A percentile compares a stretch with the other conserved stretches of the same genome.
Evolutionary conservation across 441 rosid genomes (phyloP).

Genomic region (Euphorbia celastroides): DNA sequence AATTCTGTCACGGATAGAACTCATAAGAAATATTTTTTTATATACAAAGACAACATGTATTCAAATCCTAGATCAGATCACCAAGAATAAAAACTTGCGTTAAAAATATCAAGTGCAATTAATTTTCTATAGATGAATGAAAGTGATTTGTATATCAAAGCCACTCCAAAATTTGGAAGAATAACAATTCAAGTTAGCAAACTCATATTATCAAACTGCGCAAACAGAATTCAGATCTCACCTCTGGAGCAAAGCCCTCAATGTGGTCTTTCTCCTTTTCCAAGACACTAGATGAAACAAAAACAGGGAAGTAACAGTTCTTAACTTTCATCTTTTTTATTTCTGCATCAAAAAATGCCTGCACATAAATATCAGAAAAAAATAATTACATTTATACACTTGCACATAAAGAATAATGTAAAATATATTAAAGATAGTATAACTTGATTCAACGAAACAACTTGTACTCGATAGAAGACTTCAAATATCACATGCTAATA

Average conservation of each 20-base stretch:
- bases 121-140: not conserved
- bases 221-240: slow-evolving; percentile 25
- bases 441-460: not conserved
- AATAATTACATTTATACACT: not conserved
- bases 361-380: slow-evolving; percentile 26
- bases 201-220: not conserved
- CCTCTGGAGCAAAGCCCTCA: slow-evolving; percentile 99
- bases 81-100: not conserved
- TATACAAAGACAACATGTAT: not conserved
- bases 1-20: not conserved
- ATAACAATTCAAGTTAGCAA: not conserved
- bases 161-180: not conserved
- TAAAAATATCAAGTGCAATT: not conserved
- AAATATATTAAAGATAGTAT: not conserved
- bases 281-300: slow-evolving; percentile 82
- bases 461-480: not conserved
- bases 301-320: slow-evolving; percentile 93
- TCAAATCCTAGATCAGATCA: not conserved
- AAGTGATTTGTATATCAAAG: not conserved
- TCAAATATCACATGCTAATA: not conserved
- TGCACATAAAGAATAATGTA: not conserved
- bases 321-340: slow-evolving; percentile 91
- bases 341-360: slow-evolving; percentile 87
- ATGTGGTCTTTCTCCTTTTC: slow-evolving; percentile 95
- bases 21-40: not conserved